Evolutionary conservation across 2,329 filamentous ascomycete species (phyloP).

Genomic region (Cladosporium sphaerospermum): DNA sequence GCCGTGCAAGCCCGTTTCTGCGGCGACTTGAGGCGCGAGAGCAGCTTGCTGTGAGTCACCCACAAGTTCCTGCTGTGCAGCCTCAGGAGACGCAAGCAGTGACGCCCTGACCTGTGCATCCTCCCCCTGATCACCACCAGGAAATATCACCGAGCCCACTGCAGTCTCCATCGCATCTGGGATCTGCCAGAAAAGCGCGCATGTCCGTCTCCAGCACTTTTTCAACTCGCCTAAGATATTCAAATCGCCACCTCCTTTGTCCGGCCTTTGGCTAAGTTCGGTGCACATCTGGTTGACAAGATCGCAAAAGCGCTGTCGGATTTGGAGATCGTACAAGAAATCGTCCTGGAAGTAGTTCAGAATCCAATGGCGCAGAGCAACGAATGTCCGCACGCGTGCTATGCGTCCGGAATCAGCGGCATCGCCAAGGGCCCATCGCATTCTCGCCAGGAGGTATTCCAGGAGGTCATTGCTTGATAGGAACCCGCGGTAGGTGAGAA

Average conservation of each 20-base stretch:
- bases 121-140: conserved; percentile 54
- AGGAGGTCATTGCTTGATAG: conserved; percentile 70
- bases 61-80: conserved; percentile 1
- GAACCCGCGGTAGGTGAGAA: conserved; percentile 88
- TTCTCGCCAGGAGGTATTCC: conserved; percentile 73
- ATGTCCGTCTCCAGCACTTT: conserved; percentile 93
- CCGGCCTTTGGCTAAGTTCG: conserved; percentile 45
- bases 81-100: background rate
- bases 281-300: conserved; percentile 62
- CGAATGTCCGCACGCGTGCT: conserved; percentile 92
- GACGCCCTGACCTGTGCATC: conserved; percentile 4
- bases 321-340: conserved; percentile 68
- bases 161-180: conserved; percentile 51
- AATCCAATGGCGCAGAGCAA: conserved; percentile 93
- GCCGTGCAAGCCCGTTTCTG: conserved; percentile 6
- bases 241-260: conserved; percentile 56
- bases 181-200: conserved; percentile 81
- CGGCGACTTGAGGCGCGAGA: conserved; percentile 6
- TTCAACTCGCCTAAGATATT: conserved; percentile 93
- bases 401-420: conserved; percentile 82
- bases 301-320: conserved; percentile 73
- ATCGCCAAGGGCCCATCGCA: conserved; percentile 79
- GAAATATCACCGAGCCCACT: conserved; percentile 61
- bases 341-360: conserved; percentile 97
- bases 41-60: conserved; percentile 11